Evolutionary conservation across 257 asterid genomes (phyloP).

Genomic region (Plantago ovata): DNA sequence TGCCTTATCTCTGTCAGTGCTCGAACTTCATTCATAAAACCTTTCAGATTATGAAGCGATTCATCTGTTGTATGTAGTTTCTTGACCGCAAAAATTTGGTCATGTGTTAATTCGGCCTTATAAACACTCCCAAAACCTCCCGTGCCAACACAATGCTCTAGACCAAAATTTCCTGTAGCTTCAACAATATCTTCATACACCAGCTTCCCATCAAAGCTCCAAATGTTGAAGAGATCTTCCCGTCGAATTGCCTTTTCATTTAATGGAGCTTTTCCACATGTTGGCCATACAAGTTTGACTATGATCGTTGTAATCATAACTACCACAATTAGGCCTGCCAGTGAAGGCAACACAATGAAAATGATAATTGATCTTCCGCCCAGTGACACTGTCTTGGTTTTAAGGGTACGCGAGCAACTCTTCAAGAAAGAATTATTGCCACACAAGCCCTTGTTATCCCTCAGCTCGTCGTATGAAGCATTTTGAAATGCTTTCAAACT

Average conservation of each 20-base stretch:
- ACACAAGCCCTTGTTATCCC: constrained; percentile 32
- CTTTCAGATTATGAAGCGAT: background rate
- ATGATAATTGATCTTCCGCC: background rate
- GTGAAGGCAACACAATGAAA: constrained; percentile 11
- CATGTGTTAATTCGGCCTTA: constrained; percentile 23
- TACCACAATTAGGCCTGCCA: constrained; percentile 19
- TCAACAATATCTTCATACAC: constrained; percentile 25
- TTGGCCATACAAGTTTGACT: background rate
- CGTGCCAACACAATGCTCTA: constrained; percentile 25
- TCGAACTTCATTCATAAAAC: constrained; percentile 28
- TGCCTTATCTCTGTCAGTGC: constrained; percentile 30
- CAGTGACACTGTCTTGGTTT: background rate
- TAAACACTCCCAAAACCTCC: constrained; percentile 37
- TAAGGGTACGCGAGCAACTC: constrained; percentile 18
- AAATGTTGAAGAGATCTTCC: constrained; percentile 16
- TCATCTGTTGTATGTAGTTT: constrained; percentile 22
- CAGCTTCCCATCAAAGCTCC: constrained; percentile 27
- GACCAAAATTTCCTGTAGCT: constrained; percentile 26
- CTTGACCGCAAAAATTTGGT: constrained; percentile 34
- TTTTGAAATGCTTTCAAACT: constrained; percentile 25
- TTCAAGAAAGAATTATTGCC: constrained; percentile 29
- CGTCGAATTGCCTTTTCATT: background rate
- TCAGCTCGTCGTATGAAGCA: constrained; percentile 21
- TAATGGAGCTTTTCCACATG: background rate
- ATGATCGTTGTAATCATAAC: constrained; percentile 12